These are phyloP conservation scores for Pharus latifolius DNA, from an alignment of 176 grass and related monocot species.

Conservation along the genomic window DNA sequence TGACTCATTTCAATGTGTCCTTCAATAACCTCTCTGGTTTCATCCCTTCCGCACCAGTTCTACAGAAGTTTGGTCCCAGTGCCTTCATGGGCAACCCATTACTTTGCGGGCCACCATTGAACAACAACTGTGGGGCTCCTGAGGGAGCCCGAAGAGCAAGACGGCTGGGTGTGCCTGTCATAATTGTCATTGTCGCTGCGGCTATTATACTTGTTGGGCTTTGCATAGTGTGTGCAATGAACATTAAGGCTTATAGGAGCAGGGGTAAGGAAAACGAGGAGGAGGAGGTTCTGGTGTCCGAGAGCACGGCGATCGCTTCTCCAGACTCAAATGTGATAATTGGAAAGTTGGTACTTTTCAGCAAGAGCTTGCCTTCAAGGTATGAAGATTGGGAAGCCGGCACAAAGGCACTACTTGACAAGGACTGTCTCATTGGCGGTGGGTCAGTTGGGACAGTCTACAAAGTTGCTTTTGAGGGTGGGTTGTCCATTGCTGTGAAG, in stretches of 20 bases:
- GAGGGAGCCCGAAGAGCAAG: conserved; percentile 1
- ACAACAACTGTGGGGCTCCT: conserved; percentile 34
- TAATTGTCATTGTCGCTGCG: conserved; percentile 79
- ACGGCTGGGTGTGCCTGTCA: conserved; percentile 39
- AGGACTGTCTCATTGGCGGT: conserved; percentile 79
- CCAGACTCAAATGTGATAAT: conserved; percentile 54
- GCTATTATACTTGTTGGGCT: conserved; percentile 75
- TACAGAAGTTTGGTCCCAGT: conserved; percentile 41
- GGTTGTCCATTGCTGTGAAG: conserved; percentile 84
- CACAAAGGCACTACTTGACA: conserved; percentile 83
- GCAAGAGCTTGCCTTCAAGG: conserved; percentile 84
- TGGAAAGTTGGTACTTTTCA: conserved; percentile 95
- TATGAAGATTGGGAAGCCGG: conserved; percentile 96
- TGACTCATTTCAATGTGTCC: conserved; percentile 80
- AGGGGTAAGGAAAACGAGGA: conserved; percentile 33
- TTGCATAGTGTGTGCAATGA: conserved; percentile 75
- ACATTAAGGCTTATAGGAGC: conserved; percentile 55
- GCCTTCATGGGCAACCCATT: conserved; percentile 55
- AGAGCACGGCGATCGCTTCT: conserved; percentile 51
- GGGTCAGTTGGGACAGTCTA: conserved; percentile 89
- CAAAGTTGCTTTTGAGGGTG: conserved; percentile 81
- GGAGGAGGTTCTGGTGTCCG: conserved; percentile 66
- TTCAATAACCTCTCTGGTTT: conserved; percentile 64
- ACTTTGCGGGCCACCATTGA: conserved; percentile 68
- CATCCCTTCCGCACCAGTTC: conserved; percentile 46